Evolutionary conservation across 805 yeast genomes (phyloP).

Genomic region (Barnettozyma populi): DNA sequence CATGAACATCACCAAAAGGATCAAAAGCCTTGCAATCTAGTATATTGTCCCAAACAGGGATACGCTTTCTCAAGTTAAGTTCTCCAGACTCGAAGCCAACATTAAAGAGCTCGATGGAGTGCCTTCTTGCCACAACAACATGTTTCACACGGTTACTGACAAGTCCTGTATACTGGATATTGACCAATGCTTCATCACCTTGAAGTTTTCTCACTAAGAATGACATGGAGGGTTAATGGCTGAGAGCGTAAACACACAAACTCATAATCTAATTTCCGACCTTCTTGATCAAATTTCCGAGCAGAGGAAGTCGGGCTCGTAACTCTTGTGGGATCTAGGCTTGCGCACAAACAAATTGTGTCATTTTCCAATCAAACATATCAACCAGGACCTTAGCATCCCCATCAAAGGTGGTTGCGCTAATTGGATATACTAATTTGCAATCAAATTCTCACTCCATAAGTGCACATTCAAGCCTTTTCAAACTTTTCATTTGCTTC

Average conservation of each 20-base stretch:
- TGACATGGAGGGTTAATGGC: background rate
- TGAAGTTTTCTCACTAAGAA: slow-evolving; percentile 1
- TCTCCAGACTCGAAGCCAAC: background rate
- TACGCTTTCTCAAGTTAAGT: slow-evolving; percentile 6
- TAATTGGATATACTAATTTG: background rate
- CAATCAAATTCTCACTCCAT: background rate
- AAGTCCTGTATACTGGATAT: background rate
- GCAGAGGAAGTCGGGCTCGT: too few relatives aligned
- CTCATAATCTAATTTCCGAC: too few relatives aligned
- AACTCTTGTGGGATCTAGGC: background rate
- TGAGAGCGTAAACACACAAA: too few relatives aligned
- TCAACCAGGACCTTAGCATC: too few relatives aligned
- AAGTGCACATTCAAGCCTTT: background rate
- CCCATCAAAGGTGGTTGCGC: background rate
- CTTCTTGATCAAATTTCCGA: too few relatives aligned
- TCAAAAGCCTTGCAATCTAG: slow-evolving; percentile 12
- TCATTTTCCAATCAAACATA: background rate
- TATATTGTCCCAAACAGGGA: slow-evolving; percentile 14
- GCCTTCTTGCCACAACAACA: slow-evolving; percentile 15
- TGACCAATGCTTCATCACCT: slow-evolving; percentile 6
- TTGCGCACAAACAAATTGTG: background rate
- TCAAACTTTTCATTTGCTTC: background rate
- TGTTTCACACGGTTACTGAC: slow-evolving; percentile 6
- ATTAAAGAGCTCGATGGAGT: slow-evolving; percentile 12
- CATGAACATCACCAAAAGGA: slow-evolving; percentile 7